These are phyloP conservation scores for Mucor lusitanicus DNA, from an alignment of 371 early-diverging fungal genomes.

Conservation along the genomic window DNA sequence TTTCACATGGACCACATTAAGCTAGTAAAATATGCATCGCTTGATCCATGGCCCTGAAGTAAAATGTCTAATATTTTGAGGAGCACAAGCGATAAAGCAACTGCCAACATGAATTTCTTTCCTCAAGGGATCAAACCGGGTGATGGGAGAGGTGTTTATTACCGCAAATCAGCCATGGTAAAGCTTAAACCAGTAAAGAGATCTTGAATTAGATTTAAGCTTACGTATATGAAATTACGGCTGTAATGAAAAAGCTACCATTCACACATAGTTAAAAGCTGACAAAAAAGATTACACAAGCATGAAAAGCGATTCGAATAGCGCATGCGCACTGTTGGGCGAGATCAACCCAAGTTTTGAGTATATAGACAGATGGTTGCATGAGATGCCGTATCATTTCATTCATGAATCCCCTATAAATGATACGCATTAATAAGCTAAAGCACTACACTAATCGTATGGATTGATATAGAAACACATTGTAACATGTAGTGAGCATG, in stretches of 20 bases:
- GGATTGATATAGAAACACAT: neutral
- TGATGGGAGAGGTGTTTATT: neutral
- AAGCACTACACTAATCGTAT: no score
- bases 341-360: neutral
- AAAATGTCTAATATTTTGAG: neutral
- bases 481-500: neutral
- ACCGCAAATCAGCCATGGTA: neutral
- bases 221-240: neutral
- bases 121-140: neutral
- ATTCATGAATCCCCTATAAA: no score
- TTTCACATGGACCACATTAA: no score
- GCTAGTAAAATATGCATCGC: no score
- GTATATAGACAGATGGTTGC: neutral
- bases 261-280: conserved; percentile 2
- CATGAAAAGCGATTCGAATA: neutral
- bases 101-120: neutral
- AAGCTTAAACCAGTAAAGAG: neutral
- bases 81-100: neutral
- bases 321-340: neutral
- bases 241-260: neutral
- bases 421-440: no score
- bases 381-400: neutral
- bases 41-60: neutral
- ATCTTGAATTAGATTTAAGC: neutral
- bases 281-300: conserved; percentile 3